phyloP scores from a whole-genome alignment of 371 early-diverging fungal species.

The Saksenaea oblongispora region DNA sequence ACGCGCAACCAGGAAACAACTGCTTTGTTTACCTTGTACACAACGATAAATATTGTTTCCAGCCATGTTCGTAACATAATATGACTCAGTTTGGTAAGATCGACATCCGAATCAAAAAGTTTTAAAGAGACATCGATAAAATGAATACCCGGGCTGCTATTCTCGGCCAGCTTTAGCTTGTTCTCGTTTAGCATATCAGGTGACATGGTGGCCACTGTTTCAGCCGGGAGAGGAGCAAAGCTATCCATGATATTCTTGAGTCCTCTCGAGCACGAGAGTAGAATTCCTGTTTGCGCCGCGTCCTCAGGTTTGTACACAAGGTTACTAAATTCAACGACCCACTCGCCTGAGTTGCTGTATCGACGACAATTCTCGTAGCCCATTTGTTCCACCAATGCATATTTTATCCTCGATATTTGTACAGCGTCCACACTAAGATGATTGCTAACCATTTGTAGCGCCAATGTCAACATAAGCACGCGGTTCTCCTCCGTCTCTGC shows the following conservation, averaged over 20 bases:
- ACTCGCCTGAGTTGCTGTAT: constrained; percentile 31
- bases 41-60: constrained; percentile 54
- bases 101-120: constrained; percentile 47
- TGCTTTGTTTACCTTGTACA: constrained; percentile 54
- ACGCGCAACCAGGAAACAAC: neutral
- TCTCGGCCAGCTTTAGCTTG: constrained; percentile 39
- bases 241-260: constrained; percentile 56
- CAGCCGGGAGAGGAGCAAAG: constrained; percentile 47
- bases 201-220: constrained; percentile 42
- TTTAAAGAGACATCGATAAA: constrained; percentile 52
- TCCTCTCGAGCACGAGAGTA: constrained; percentile 42
- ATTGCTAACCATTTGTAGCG: constrained; percentile 53
- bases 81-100: constrained; percentile 44
- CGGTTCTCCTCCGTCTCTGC: constrained; percentile 46
- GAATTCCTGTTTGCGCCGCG: constrained; percentile 31
- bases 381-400: constrained; percentile 39
- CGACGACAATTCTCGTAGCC: constrained; percentile 42
- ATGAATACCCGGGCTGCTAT: constrained; percentile 48
- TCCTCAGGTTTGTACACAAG: constrained; percentile 38
- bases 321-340: constrained; percentile 37
- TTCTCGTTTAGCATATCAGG: constrained; percentile 36
- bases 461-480: constrained; percentile 45
- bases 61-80: constrained; percentile 58
- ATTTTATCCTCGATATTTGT: constrained; percentile 45
- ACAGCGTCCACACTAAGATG: constrained; percentile 38